A percentile compares a stretch with the other conserved stretches of the same genome.
Evolutionary conservation across 192 early-diverging fungal species (phyloP).

Genomic region (Gaertneriomyces sp.): DNA sequence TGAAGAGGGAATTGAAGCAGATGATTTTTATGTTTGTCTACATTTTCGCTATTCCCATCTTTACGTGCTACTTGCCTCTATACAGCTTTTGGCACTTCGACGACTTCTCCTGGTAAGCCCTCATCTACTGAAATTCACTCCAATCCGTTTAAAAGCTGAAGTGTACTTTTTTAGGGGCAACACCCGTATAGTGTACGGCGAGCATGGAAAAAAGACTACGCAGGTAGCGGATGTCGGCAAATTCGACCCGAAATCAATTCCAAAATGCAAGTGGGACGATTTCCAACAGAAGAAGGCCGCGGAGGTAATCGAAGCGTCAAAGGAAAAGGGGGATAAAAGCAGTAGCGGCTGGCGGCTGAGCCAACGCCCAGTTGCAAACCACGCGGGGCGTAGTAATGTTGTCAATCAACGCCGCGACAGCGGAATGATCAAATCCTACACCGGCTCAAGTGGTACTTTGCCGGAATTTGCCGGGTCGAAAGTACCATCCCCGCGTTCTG

Average conservation of each 20-base stretch:
- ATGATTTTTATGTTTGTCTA: slow-evolving; percentile 60
- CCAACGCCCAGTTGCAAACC: too few relatives aligned
- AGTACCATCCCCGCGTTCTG: too few relatives aligned
- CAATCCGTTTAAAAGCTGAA: too few relatives aligned
- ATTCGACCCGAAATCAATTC: slow-evolving; percentile 77
- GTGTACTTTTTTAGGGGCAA: slow-evolving; percentile 52
- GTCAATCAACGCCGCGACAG: too few relatives aligned
- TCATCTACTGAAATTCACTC: too few relatives aligned
- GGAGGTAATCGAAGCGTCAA: neutral
- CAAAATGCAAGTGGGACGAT: slow-evolving; percentile 74
- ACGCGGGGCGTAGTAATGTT: too few relatives aligned
- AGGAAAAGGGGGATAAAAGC: too few relatives aligned
- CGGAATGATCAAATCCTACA: too few relatives aligned
- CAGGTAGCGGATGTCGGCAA: slow-evolving; percentile 52
- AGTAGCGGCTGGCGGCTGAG: too few relatives aligned
- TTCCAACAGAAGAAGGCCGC: slow-evolving; percentile 61
- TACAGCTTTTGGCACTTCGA: slow-evolving; percentile 99
- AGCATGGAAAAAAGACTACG: slow-evolving; percentile 56
- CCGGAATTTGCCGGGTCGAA: too few relatives aligned
- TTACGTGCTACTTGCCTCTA: slow-evolving; percentile 79
- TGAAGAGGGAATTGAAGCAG: slow-evolving; percentile 57
- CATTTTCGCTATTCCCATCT: slow-evolving; percentile 78
- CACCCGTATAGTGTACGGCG: slow-evolving; percentile 86
- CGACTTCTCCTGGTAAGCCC: slow-evolving; percentile 85
- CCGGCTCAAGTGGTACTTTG: too few relatives aligned